Evolutionary conservation across 148 eudicot genomes (phyloP), one percentile per base, ranked within the genome.

Genomic region (Suaeda aralocaspica): DNA sequence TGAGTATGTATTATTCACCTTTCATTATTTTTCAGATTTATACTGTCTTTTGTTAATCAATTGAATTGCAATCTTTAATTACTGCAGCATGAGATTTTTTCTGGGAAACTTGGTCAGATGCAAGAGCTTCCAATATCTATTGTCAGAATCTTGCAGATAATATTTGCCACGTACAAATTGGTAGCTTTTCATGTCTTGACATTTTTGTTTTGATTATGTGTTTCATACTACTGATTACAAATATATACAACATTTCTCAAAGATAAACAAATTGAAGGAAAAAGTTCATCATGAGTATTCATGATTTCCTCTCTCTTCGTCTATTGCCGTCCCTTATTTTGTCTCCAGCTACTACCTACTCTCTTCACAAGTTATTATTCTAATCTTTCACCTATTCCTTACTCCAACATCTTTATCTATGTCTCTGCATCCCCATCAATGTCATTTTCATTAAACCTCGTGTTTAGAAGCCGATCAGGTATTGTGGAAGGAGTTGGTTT

Each of bases 81-180:
- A 72, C 36, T 79, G 82, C 89, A 92, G 97, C 84, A 92, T 92
- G 97, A 84, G 74, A 49, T 80, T 67, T 80, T 83, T 83, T 88
- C 96, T 6, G 96, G 92, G 53, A 76, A 85, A 67, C 81, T 86
- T 81, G 82, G 85, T 68, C 93, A 74, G 71, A 88, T 91, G 88
- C 96, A 85, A 45, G 86, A 92, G 64, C 82, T 92, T 72, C 92
- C 92, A 50, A 84, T 86, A 62, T 63, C 87, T 22, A 74, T 89
- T 52, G 81, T 71, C 89, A 85, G 61, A 82, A 86, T 59, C 92
- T 92, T 58, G 87, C 85, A 31, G 80, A 76, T 77, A 84, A 69
- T 61, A 68, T 92, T 71, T 87, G 67, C 86, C 87, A 31, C 67
- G 70, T 65, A 76, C 80, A 51, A 70, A 70, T 70, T 80, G 84